These are phyloP conservation scores for Rhynchospora tenuis DNA, from an alignment of 176 grass and related monocot species.

Conservation along the genomic window DNA sequence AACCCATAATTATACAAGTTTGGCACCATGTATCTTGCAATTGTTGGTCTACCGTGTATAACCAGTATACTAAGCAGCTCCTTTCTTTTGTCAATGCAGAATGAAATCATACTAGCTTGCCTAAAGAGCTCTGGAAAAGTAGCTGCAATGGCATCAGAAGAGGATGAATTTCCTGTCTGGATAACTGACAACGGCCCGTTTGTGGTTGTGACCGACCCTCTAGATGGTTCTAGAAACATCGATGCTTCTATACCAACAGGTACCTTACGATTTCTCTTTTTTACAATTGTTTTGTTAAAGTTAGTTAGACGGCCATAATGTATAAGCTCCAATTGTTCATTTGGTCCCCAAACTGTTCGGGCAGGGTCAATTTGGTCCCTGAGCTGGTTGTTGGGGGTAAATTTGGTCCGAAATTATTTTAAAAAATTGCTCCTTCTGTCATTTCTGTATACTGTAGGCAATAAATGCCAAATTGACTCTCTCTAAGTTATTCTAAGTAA, in stretches of 20 bases:
- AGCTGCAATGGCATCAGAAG: slow-evolving; percentile 74
- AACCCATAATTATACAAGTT: not conserved
- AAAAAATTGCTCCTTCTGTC: not conserved
- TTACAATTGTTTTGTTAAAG: not conserved
- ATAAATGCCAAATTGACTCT: not conserved
- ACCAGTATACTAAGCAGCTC: not conserved
- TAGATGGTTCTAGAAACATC: slow-evolving; percentile 94
- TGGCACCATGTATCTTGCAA: too few species aligned
- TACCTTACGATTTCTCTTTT: not conserved
- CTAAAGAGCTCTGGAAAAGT: slow-evolving; percentile 79
- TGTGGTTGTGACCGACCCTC: slow-evolving; percentile 71
- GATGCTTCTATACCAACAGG: slow-evolving; percentile 92
- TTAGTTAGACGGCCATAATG: not conserved
- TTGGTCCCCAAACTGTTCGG: not conserved
- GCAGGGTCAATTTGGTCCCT: not conserved
- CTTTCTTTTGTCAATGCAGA: slow-evolving; percentile 32
- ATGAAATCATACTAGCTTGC: slow-evolving; percentile 80
- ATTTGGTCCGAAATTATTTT: not conserved
- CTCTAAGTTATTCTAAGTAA: too few species aligned
- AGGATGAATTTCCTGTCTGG: slow-evolving; percentile 68
- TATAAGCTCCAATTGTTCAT: not conserved
- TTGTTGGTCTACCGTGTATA: not conserved
- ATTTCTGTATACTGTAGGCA: not conserved
- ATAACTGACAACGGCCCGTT: slow-evolving; percentile 44
- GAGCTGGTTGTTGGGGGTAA: not conserved